Evolutionary conservation across 169 alveolate genomes (phyloP).

Genomic region (Plasmodium falciparum): DNA sequence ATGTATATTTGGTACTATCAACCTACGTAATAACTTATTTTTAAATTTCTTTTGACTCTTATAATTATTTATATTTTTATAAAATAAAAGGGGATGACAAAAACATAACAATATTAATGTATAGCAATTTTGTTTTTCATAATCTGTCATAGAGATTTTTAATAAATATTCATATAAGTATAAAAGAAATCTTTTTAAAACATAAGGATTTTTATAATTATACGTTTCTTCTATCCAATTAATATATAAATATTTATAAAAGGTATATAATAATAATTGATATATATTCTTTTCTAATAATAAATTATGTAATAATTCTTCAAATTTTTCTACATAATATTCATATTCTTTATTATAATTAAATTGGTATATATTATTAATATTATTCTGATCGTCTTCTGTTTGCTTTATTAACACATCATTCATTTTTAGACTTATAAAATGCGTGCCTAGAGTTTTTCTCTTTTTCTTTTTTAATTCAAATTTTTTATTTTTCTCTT

Average conservation of each 20-base stretch:
- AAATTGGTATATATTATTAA: too few species aligned
- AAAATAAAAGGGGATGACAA: conserved; percentile 43
- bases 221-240: conserved; percentile 18
- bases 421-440: conserved; percentile 50
- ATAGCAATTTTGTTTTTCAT: conserved; percentile 34
- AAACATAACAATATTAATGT: conserved; percentile 42
- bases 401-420: conserved; percentile 15
- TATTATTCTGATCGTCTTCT: too few species aligned
- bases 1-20: conserved; percentile 26
- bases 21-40: conserved; percentile 5
- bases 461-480: conserved; percentile 23
- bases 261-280: conserved; percentile 29
- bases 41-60: conserved; percentile 53
- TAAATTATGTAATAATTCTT: conserved; percentile 26
- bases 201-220: conserved; percentile 17
- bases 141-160: conserved; percentile 3
- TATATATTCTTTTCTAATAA: conserved; percentile 43
- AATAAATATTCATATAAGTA: conserved; percentile 30
- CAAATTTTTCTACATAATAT: conserved; percentile 50
- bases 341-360: conserved; percentile 34
- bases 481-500: conserved; percentile 25
- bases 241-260: conserved; percentile 41
- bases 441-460: conserved; percentile 15
- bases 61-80: conserved; percentile 27
- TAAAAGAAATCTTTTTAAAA: conserved; percentile 22